phyloP scores from a whole-genome alignment of 352 stramenopile species.

The Phytophthora nicotianae region DNA sequence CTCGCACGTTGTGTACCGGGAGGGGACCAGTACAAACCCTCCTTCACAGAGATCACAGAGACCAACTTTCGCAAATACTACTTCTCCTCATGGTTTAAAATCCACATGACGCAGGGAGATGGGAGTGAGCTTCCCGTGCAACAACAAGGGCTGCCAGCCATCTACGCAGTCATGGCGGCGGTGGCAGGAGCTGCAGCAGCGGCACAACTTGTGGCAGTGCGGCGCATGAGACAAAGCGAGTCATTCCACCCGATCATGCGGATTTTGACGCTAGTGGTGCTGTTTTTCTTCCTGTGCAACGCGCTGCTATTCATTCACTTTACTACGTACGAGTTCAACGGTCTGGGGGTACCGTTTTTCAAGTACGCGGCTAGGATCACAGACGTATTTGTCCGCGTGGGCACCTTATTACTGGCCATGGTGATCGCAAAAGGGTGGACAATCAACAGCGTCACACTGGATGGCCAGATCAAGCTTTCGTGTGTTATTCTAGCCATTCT shows the following conservation, averaged over 20 bases:
- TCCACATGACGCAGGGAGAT: conserved; percentile 78
- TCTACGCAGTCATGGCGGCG: conserved; percentile 59
- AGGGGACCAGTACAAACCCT: conserved; percentile 62
- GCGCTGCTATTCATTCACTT: conserved; percentile 67
- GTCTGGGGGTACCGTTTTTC: conserved; percentile 70
- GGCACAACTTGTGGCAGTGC: conserved; percentile 53
- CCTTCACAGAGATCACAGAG: conserved; percentile 73
- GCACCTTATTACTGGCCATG: conserved; percentile 73
- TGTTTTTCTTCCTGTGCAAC: conserved; percentile 71
- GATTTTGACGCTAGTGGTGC: conserved; percentile 66
- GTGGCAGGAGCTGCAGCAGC: conserved; percentile 40
- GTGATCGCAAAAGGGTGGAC: conserved; percentile 83
- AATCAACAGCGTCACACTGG: conserved; percentile 67
- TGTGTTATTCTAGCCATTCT: conserved; percentile 68
- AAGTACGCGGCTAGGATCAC: conserved; percentile 73
- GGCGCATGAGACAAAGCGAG: conserved; percentile 54
- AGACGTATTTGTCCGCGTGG: conserved; percentile 74
- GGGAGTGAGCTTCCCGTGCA: conserved; percentile 73
- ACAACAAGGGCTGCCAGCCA: conserved; percentile 56
- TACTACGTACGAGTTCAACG: conserved; percentile 61
- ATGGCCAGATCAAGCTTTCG: conserved; percentile 72
- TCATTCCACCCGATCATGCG: conserved; percentile 84
- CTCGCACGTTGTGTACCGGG: conserved; percentile 72
- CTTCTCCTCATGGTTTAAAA: conserved; percentile 78
- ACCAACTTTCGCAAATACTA: conserved; percentile 77